Conservation (phyloP, 1,284 basidiomycete species). For the Singerocomus inundabilis region DNA sequence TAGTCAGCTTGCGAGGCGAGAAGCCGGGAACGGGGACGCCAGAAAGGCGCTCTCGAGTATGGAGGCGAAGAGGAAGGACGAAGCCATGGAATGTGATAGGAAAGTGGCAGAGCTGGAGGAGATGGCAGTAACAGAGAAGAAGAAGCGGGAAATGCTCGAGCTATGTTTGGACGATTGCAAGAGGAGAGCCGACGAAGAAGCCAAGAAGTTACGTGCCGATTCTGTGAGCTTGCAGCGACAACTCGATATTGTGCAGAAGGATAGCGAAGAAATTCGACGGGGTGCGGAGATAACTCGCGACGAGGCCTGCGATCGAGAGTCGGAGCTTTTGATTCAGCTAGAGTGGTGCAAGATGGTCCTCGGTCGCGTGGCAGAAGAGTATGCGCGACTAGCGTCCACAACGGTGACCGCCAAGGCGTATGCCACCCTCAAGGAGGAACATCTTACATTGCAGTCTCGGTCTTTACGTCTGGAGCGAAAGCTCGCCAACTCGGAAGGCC, state of each 20-base stretch:
- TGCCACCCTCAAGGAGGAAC: conserved; percentile 43
- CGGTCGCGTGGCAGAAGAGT: conserved; percentile 51
- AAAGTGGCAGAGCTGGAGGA: conserved; percentile 58
- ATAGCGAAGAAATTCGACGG: conserved; percentile 34
- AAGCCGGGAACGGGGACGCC: conserved; percentile 50
- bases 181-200: conserved; percentile 44
- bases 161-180: conserved; percentile 43
- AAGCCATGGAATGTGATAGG: conserved; percentile 52
- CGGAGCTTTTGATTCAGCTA: conserved; percentile 47
- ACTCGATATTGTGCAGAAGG: conserved; percentile 27
- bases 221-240: conserved; percentile 37
- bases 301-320: conserved; percentile 34
- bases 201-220: conserved; percentile 35
- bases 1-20: conserved; percentile 48
- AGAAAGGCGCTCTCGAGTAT: conserved; percentile 49
- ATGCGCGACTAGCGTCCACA: conserved; percentile 54
- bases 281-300: conserved; percentile 28
- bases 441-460: conserved; percentile 42
- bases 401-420: conserved; percentile 44
- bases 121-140: conserved; percentile 46
- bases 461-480: conserved; percentile 60
- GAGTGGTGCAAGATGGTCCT: conserved; percentile 48
- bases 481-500: conserved; percentile 62
- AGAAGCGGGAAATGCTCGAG: conserved; percentile 48
- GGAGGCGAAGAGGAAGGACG: conserved; percentile 52